phyloP scores from a whole-genome alignment of 2,329 filamentous ascomycete species.

The Hypoxylon sp. region DNA sequence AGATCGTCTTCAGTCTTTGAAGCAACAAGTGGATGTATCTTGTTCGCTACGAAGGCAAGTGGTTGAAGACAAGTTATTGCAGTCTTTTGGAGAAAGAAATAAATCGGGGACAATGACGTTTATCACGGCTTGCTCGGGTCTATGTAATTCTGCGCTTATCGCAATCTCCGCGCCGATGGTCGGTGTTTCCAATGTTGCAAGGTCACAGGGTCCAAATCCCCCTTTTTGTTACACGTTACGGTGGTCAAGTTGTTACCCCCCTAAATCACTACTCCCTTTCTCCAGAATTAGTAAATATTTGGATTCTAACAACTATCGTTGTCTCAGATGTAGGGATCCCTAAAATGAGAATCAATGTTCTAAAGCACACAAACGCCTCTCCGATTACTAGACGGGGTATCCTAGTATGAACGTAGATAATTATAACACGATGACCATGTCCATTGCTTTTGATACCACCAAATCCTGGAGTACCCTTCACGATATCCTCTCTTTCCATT shows the following conservation, averaged over 20 bases:
- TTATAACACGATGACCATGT: slow-evolving; percentile 23
- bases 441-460: neutral
- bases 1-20: neutral
- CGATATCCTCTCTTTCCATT: slow-evolving; percentile 10
- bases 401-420: slow-evolving; percentile 32
- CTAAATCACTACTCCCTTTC: neutral
- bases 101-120: slow-evolving; percentile 38
- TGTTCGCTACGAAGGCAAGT: neutral
- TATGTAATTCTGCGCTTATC: slow-evolving; percentile 27
- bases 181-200: slow-evolving; percentile 13
- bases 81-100: slow-evolving; percentile 24
- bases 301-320: neutral
- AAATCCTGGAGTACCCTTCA: slow-evolving; percentile 5
- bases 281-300: neutral
- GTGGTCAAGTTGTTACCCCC: neutral
- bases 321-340: neutral
- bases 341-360: neutral
- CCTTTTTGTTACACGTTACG: slow-evolving; percentile 6
- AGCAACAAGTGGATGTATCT: neutral
- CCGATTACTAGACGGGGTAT: slow-evolving; percentile 31
- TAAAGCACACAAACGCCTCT: slow-evolving; percentile 1
- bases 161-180: slow-evolving; percentile 37
- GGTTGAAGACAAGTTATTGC: slow-evolving; percentile 13
- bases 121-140: slow-evolving; percentile 24
- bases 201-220: neutral